Conservation (phyloP, 2,329 filamentous ascomycete species). For the Xylariaceae sp. region DNA sequence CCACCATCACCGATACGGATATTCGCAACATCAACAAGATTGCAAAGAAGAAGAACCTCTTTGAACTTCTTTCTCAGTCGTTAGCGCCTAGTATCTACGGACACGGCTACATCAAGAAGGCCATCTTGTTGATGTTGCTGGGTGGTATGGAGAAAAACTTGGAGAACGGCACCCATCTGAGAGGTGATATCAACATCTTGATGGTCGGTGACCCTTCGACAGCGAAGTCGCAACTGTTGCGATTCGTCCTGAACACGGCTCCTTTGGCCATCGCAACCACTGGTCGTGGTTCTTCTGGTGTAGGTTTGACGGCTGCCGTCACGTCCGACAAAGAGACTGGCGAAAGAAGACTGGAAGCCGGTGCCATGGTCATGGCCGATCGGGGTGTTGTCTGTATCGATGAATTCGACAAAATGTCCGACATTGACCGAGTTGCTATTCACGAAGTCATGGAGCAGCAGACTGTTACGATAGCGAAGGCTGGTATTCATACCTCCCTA, state of each 20-base stretch:
- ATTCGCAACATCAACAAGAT: slow-evolving; percentile 99
- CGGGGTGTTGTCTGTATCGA: slow-evolving; percentile 98
- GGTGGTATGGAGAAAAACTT: slow-evolving; percentile 98
- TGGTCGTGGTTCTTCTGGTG: slow-evolving; percentile 91
- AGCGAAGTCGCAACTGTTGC: slow-evolving; percentile 94
- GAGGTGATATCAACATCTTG: slow-evolving; percentile 97
- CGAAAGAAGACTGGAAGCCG: slow-evolving; percentile 87
- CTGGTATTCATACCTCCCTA: slow-evolving; percentile 93
- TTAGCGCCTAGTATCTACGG: slow-evolving; percentile 95
- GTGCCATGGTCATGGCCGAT: slow-evolving; percentile 97
- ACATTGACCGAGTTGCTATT: slow-evolving; percentile 94
- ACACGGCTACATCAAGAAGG: slow-evolving; percentile 96
- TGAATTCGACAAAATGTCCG: slow-evolving; percentile 99
- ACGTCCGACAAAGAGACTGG: slow-evolving; percentile 97
- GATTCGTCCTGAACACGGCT: slow-evolving; percentile 95
- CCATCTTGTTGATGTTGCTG: slow-evolving; percentile 88
- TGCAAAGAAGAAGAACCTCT: slow-evolving; percentile 87
- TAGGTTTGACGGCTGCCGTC: slow-evolving; percentile 94
- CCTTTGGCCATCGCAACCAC: slow-evolving; percentile 96
- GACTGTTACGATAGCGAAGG: slow-evolving; percentile 97
- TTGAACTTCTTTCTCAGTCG: slow-evolving; percentile 88
- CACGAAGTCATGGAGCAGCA: slow-evolving; percentile 99
- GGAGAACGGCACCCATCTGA: slow-evolving; percentile 93
- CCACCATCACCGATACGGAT: slow-evolving; percentile 90
- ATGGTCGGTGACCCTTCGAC: slow-evolving; percentile 99